Conservation (phyloP, 179 eudicot species). For the Sideroxylon spinosum region DNA sequence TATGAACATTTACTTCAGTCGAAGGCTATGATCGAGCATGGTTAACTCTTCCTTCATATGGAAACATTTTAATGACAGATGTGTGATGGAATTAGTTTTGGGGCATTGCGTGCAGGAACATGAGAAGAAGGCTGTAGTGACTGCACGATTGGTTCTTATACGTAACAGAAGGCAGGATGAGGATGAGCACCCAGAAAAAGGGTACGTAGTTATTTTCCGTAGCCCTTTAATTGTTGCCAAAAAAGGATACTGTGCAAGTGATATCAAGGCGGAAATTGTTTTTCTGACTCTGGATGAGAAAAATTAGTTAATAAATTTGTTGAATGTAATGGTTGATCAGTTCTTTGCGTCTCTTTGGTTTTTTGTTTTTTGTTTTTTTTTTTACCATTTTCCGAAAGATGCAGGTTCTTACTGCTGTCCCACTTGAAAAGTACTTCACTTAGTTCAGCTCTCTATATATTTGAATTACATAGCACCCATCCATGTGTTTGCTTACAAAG, state of each 20-base stretch:
- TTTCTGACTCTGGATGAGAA: background rate
- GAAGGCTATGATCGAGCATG: constrained; percentile 32
- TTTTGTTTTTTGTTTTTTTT: too few species aligned
- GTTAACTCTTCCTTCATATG: background rate
- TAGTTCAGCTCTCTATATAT: background rate
- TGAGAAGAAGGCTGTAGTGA: background rate
- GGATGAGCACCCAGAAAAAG: background rate
- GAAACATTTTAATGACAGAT: constrained; percentile 17
- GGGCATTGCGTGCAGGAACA: background rate
- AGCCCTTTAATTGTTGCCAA: background rate
- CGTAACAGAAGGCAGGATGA: background rate
- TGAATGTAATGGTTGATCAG: background rate
- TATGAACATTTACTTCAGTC: constrained; percentile 86
- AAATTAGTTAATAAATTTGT: background rate
- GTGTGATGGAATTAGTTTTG: constrained; percentile 16
- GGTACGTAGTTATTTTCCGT: constrained; percentile 10
- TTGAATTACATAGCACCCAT: background rate
- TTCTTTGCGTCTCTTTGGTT: too few species aligned
- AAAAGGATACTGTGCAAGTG: background rate
- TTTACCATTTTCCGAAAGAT: background rate
- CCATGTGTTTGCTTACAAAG: too few species aligned
- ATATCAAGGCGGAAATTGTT: background rate
- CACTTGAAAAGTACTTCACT: background rate
- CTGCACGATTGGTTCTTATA: background rate
- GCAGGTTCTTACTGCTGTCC: background rate